Conservation (phyloP, 257 asterid species). For the Asclepias syriaca region DNA sequence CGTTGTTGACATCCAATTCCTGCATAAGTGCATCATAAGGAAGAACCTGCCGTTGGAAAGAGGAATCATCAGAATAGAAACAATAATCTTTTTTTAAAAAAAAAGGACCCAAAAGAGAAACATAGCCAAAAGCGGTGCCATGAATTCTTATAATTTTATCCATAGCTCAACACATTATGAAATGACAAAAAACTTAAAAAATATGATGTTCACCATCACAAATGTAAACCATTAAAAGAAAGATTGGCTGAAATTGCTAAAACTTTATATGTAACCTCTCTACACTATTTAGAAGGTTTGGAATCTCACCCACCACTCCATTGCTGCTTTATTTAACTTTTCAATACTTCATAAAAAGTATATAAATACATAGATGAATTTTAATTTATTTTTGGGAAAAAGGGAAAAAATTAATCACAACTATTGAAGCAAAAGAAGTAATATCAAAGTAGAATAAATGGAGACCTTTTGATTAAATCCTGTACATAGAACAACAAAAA, state of each 20-base stretch:
- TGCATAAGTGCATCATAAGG: constrained; percentile 81
- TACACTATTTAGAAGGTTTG: not conserved
- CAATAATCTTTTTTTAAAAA: not conserved
- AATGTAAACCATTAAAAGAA: not conserved
- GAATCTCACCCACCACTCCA: not conserved
- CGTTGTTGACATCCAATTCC: constrained; percentile 91
- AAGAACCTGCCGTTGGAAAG: constrained; percentile 50
- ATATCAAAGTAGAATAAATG: not conserved
- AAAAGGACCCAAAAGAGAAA: not conserved
- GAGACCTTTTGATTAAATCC: not conserved
- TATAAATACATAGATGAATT: not conserved
- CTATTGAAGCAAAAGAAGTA: not conserved
- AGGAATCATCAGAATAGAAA: constrained; percentile 2
- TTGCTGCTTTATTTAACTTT: not conserved
- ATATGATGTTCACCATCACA: not conserved
- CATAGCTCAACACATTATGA: not conserved
- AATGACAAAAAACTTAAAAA: not conserved
- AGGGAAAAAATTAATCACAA: not conserved
- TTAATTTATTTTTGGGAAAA: not conserved
- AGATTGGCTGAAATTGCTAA: not conserved
- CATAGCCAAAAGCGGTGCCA: not conserved
- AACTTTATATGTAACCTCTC: not conserved
- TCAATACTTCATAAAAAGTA: not conserved
- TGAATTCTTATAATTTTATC: not conserved
- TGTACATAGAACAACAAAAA: not conserved